phyloP scores from a whole-genome alignment of 441 rosid species.

The Dalechampia spathulata region DNA sequence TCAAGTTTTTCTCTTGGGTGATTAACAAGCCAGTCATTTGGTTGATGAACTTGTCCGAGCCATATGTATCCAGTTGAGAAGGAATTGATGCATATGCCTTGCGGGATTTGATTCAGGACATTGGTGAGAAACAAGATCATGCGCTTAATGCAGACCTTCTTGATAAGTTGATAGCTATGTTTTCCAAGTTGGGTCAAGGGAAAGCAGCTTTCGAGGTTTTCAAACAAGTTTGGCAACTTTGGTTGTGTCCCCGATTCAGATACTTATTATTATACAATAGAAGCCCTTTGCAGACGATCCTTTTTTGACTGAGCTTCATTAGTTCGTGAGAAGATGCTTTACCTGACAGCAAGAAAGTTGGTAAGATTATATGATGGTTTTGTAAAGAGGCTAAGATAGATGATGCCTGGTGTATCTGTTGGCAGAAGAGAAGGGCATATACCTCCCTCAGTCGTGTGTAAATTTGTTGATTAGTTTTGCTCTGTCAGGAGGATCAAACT shows the following conservation, averaged over 20 bases:
- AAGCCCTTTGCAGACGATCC: slow-evolving; percentile 56
- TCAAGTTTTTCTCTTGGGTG: too few species aligned
- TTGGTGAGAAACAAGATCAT: slow-evolving; percentile 29
- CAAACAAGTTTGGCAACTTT: slow-evolving; percentile 47
- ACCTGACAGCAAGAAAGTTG: slow-evolving; percentile 42
- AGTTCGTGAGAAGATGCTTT: slow-evolving; percentile 75
- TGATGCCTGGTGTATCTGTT: slow-evolving; percentile 46
- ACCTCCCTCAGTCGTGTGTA: slow-evolving; percentile 38
- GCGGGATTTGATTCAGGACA: slow-evolving; percentile 70
- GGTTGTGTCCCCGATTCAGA: slow-evolving; percentile 45
- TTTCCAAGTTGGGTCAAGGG: slow-evolving; percentile 61
- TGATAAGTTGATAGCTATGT: slow-evolving; percentile 49
- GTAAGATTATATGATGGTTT: slow-evolving; percentile 60
- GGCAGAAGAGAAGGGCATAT: slow-evolving; percentile 42
- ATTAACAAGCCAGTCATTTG: too few species aligned
- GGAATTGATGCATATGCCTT: too few species aligned
- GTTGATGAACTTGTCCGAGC: too few species aligned
- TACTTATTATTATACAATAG: slow-evolving; percentile 58
- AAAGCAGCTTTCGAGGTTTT: slow-evolving; percentile 70
- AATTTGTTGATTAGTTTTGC: slow-evolving; percentile 41
- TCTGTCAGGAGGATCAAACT: slow-evolving; percentile 50
- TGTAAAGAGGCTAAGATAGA: slow-evolving; percentile 54
- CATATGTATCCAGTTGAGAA: too few species aligned
- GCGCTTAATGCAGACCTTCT: slow-evolving; percentile 40
- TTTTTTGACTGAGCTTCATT: slow-evolving; percentile 45